Percentiles rank a stretch among this genome's conserved stretches.
phyloP scores from a whole-genome alignment of 352 stramenopile species.

The Phytophthora agathidicida region DNA sequence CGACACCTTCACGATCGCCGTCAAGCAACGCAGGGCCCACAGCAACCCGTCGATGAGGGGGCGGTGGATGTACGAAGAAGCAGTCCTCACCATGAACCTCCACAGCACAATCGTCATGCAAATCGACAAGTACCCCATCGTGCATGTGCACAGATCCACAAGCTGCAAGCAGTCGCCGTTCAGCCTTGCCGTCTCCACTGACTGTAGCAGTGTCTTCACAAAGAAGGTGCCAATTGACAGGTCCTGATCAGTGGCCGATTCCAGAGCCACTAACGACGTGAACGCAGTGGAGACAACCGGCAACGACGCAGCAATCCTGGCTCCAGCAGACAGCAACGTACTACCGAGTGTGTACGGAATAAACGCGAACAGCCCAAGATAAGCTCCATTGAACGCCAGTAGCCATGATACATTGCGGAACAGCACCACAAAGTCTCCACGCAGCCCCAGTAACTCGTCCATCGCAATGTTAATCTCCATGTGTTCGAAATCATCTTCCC shows the following conservation, averaged over 20 bases:
- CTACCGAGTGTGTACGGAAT: slow-evolving; percentile 95
- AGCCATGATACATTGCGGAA: slow-evolving; percentile 98
- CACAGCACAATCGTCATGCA: slow-evolving; percentile 86
- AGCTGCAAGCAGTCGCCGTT: slow-evolving; percentile 83
- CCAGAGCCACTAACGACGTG: slow-evolving; percentile 21
- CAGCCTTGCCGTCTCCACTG: slow-evolving; percentile 61
- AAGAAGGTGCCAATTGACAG: slow-evolving; percentile 43
- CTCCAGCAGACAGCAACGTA: slow-evolving; percentile 81
- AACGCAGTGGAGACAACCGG: slow-evolving; percentile 40
- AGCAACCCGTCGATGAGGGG: slow-evolving; percentile 81
- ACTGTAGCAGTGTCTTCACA: slow-evolving; percentile 58
- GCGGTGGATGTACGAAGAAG: slow-evolving; percentile 84
- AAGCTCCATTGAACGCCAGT: slow-evolving; percentile 97
- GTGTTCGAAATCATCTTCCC: slow-evolving; percentile 91
- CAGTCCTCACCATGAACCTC: slow-evolving; percentile 84
- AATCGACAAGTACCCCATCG: slow-evolving; percentile 82
- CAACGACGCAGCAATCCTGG: slow-evolving; percentile 63
- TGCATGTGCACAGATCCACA: slow-evolving; percentile 85
- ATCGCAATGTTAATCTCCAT: slow-evolving; percentile 96
- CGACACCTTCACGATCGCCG: slow-evolving; percentile 94
- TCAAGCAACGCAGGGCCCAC: slow-evolving; percentile 82
- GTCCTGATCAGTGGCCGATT: slow-evolving; percentile 25
- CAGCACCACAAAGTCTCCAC: slow-evolving; percentile 93
- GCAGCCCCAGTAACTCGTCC: slow-evolving; percentile 97
- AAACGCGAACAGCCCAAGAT: slow-evolving; percentile 96